Evolutionary conservation across 2,329 filamentous ascomycete species (phyloP), one percentile per base, ranked within the genome.

Genomic region (Pseudocercospora cruenta): DNA sequence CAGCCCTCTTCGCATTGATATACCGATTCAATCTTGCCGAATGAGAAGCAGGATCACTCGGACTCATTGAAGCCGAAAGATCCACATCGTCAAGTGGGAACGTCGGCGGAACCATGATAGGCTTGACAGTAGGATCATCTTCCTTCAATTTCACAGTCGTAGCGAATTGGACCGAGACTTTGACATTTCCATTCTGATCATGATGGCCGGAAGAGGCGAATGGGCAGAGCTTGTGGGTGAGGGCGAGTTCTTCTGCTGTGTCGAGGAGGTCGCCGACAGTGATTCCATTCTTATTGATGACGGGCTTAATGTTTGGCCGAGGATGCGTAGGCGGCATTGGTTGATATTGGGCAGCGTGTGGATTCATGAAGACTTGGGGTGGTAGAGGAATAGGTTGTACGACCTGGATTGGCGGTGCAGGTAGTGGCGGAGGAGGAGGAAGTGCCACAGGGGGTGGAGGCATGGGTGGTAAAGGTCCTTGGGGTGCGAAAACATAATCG

Each of bases 181-280:
- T 58, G 24, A 58, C 54, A 24, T 36, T 36, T 22, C 54, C 54
- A 4, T 58, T n/a, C 5, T 26, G 14, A 4, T 36, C 43, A 26
- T 62, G 59, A 21, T 12, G 10, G 3, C 7, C 9, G 3, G 45
- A 8, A 4, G 47, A 36, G 7, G 59, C 59, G 26, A 49, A 62
- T 1, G 59, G 59, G 28, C 59, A 62, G 10, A 36, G 24, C 8
- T 39, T 31, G 47, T 62, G 59, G 10, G 10, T 6, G 6, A 31
- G 14, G 19, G n/a, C 33, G 47, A 31, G 47, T 22, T 54, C 53
- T 31, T 33, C 26, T 12, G 47, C 24, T 51, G 21, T 39, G 59
- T 62, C 59, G 59, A 31, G 22, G 16, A 62, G 28, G 47, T 62
- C 59, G n/a, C 59, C 59, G 16, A 62, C 49, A 5, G 45, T 62